Evolutionary conservation across 495 filamentous ascomycete species (phyloP).

Genomic region (Tricharina praecox): DNA sequence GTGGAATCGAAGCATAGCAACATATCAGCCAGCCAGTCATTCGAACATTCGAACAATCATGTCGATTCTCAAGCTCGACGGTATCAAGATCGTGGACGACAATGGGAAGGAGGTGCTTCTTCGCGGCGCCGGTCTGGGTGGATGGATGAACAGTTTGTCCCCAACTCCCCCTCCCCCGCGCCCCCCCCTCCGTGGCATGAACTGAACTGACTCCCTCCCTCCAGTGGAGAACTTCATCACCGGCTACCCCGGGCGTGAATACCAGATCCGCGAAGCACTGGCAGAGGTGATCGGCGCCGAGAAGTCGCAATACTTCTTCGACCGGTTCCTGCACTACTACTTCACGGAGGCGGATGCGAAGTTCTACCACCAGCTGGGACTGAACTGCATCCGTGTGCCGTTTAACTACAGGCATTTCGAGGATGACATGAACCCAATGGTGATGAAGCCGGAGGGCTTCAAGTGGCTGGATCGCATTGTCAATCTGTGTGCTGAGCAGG

Average conservation of each 20-base stretch:
- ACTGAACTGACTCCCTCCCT: conserved; percentile 3
- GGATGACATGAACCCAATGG: conserved; percentile 44
- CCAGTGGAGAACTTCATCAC: conserved; percentile 40
- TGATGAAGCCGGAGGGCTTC: conserved; percentile 41
- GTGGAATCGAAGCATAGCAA: too few relatives aligned
- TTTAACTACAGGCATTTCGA: conserved; percentile 51
- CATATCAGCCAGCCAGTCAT: not conserved
- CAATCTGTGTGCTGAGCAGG: conserved; percentile 38
- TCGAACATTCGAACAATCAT: not conserved
- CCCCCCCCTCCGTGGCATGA: too few relatives aligned
- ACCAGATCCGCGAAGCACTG: conserved; percentile 37
- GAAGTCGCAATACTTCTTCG: conserved; percentile 23
- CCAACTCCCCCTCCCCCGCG: not conserved
- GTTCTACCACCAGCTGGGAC: conserved; percentile 39
- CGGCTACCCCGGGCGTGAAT: conserved; percentile 39
- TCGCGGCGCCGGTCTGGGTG: conserved; percentile 26
- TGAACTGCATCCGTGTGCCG: conserved; percentile 48
- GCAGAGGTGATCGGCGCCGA: conserved; percentile 22
- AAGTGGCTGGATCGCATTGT: conserved; percentile 43
- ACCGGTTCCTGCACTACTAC: conserved; percentile 44
- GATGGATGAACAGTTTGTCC: conserved; percentile 11
- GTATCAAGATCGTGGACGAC: conserved; percentile 31
- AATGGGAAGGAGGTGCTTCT: conserved; percentile 33
- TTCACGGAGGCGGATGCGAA: conserved; percentile 45
- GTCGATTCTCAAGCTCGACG: conserved; percentile 14